Evolutionary conservation across 2,329 filamentous ascomycete species (phyloP), one percentile per base, ranked within the genome.

Genomic region (Alternaria panax): DNA sequence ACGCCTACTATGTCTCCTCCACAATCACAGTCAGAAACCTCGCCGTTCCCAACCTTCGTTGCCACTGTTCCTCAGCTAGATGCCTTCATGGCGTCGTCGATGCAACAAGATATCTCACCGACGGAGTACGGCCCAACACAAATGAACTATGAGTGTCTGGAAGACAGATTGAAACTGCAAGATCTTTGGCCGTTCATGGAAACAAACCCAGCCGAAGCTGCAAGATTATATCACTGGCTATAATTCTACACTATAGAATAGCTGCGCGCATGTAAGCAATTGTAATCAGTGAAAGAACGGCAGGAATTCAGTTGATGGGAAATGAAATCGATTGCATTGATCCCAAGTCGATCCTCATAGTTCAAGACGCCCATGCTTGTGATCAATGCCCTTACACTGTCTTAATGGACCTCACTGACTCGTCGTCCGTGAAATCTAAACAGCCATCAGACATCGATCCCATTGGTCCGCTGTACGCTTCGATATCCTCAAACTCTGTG

Each of bases 401-500:
- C 16, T 42, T 27, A 1, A 3, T 11, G 30, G 40, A 57, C 27
- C 3, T 14, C 6, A 57, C 14, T 2, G 24, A 57, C 18, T 30
- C 18, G 9, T 28, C 6, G 16, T 57, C 30, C n/a, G 51, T 18
- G 1, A 20, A 20, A 14, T 54, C 50, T 14, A 41, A 16, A 43
- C 38, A 43, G 24, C n/a, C 1, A 54, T 42, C 12, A 7, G 34
- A 43, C 9, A 38, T 28, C 1, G 14, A 12, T 25, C 18, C 45
- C 8, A 41, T 16, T 2, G 22, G 28, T 55, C 41, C 12, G n/a
- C 34, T 24, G 18, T 63, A 63, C 3, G 36, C 28, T 27, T 56
- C 28, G 7, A 60, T 57, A 24, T 63, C 36, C 40, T 60, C 32
- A 32, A 60, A 63, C n/a, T 51, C 12, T 28, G 47, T 62, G 20